A percentile compares a stretch with the other conserved stretches of the same genome.
Conservation (phyloP, 768 basidiomycete species). For the Kwoniella dendrophila region DNA sequence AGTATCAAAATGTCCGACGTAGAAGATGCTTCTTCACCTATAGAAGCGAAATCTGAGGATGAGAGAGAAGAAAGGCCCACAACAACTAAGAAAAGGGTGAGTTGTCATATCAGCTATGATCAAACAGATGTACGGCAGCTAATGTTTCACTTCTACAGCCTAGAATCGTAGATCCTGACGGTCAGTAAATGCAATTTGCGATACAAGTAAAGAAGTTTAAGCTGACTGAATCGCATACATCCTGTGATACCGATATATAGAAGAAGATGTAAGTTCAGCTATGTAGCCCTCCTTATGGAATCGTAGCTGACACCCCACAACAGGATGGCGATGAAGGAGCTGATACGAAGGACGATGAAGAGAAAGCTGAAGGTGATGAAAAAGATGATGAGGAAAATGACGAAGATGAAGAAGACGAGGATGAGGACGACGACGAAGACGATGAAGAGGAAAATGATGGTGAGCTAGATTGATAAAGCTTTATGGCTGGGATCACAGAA, state of each 20-base stretch:
- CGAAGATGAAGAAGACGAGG: conserved; percentile 54
- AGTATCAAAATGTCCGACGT: conserved; percentile 35
- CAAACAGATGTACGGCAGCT: conserved; percentile 14
- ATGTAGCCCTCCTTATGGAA: not conserved
- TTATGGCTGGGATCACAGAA: not conserved
- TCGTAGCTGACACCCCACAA: not conserved
- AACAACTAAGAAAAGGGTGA: conserved; percentile 37
- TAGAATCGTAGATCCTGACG: conserved; percentile 40
- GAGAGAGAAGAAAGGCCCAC: conserved; percentile 22
- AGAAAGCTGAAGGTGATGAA: conserved; percentile 22
- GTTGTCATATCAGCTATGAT: not conserved
- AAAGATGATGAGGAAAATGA: conserved; percentile 50
- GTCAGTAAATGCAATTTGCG: conserved; percentile 19
- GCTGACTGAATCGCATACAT: conserved; percentile 9
- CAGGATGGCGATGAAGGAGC: conserved; percentile 14
- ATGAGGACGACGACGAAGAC: conserved; percentile 56
- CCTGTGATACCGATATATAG: not conserved
- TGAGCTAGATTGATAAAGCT: not conserved
- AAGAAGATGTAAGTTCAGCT: conserved; percentile 25
- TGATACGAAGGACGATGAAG: conserved; percentile 25
- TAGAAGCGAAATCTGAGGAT: conserved; percentile 19
- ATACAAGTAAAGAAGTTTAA: not conserved
- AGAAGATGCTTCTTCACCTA: conserved; percentile 26
- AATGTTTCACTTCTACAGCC: conserved; percentile 18
- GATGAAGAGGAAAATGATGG: conserved; percentile 39